A percentile compares a stretch with the other conserved stretches of the same genome.
Conservation (phyloP, 176 grass and related monocot species). For the Poa pratensis region DNA sequence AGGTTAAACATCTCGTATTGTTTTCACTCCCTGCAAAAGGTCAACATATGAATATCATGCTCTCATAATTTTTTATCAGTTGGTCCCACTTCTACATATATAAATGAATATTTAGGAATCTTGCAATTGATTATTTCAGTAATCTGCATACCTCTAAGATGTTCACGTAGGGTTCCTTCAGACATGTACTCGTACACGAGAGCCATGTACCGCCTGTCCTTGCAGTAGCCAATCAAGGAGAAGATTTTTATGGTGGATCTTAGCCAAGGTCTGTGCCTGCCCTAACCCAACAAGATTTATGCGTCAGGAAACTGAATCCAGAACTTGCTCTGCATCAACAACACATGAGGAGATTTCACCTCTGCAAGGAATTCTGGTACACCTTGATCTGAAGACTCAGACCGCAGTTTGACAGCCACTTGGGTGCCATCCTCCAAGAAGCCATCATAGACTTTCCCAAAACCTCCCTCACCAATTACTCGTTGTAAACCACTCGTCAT, state of each 20-base stretch:
- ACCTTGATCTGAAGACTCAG: constrained; percentile 16
- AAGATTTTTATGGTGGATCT: constrained; percentile 11
- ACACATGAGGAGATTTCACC: background rate
- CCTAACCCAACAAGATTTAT: background rate
- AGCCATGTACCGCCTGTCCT: background rate
- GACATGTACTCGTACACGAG: constrained; percentile 1
- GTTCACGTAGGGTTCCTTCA: background rate
- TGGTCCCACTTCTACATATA: background rate
- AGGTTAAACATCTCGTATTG: background rate
- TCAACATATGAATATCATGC: background rate
- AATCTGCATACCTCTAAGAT: background rate
- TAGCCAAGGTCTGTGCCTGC: background rate
- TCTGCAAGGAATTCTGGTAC: background rate
- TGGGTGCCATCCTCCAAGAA: constrained; percentile 18
- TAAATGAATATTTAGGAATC: background rate
- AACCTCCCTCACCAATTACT: background rate
- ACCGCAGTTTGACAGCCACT: background rate
- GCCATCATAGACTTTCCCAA: background rate
- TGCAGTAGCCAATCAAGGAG: constrained; percentile 5
- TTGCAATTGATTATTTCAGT: background rate
- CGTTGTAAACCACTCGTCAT: background rate
- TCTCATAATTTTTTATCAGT: background rate
- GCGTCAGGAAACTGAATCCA: background rate
- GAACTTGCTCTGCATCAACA: background rate
- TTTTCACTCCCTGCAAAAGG: background rate